Evolutionary conservation across 2,329 filamentous ascomycete genomes (phyloP).

Genomic region (Trichoderma sp.): DNA sequence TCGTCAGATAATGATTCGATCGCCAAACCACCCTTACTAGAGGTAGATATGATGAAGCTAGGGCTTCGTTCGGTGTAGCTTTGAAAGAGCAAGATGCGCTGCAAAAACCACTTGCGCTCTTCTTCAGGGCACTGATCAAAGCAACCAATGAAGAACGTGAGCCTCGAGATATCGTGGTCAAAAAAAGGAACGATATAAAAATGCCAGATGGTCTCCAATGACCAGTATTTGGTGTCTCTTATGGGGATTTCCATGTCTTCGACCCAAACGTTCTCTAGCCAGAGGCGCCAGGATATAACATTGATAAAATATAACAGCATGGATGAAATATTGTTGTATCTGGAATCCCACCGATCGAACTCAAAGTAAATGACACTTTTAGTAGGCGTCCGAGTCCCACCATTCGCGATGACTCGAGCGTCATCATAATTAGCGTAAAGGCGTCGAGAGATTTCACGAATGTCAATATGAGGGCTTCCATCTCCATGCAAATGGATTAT

Average conservation of each 20-base stretch:
- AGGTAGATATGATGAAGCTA: not conserved
- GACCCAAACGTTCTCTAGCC: accelerated
- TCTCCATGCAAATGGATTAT: not conserved
- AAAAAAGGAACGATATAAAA: not conserved
- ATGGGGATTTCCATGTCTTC: not conserved
- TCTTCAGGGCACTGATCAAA: not conserved
- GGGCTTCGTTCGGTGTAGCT: not conserved
- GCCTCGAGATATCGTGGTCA: accelerated
- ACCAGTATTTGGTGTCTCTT: not conserved
- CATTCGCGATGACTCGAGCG: not conserved
- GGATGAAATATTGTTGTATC: not conserved
- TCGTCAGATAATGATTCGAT: not conserved
- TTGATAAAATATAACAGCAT: not conserved
- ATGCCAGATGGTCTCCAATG: not conserved
- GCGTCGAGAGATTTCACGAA: not conserved
- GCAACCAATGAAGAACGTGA: not conserved
- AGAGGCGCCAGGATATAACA: not conserved
- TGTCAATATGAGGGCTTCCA: not conserved
- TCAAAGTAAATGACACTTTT: not conserved
- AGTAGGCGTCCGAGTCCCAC: not conserved
- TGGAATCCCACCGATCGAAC: not conserved
- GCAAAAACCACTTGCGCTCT: not conserved
- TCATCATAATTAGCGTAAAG: not conserved
- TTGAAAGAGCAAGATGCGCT: not conserved
- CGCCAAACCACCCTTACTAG: not conserved